Base-by-base conservation (phyloP, 495 filamentous ascomycete genomes). In the Astrocystis sublimbata region DNA sequence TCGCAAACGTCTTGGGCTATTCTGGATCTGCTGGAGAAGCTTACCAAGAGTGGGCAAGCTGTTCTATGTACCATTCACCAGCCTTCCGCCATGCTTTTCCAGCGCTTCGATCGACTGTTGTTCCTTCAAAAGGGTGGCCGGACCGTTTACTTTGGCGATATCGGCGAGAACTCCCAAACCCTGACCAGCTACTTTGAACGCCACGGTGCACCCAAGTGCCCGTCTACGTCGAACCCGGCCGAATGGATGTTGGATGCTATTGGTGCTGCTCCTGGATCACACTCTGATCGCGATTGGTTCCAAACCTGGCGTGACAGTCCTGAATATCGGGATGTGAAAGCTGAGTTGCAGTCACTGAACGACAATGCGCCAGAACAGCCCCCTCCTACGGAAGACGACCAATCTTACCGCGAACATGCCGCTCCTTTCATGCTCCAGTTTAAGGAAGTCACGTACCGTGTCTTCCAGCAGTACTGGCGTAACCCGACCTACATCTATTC, bases 231-330 rank as follows among this genome's bases (percentile, higher is more conserved):
- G n/a, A 97, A 90, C 75, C 92, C 92, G 28, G 93, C 93, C 19
- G 93, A 98, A 76, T 96, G 91, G 90, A 97, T 98, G 91, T 80
- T 98, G 36, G 92, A 96, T 69, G 88, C 92, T 50, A 96, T 93
- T 68, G 93, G 93, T 62, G 92, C 92, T 26, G 92, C 93, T 1
- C 92, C 93, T n/a, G 92, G 91, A 24, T 87, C 85, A 19, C 71
- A 81, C 58, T 87, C 86, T 19, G 83, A 90, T 35, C 84, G 89
- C 58, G 91, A 98, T 72, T 98, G 93, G 93, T 83, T 85, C 68
- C 72, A 88, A 52, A 79, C 87, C 13, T 98, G 93, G 93, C 86
- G 86, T 30, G 81, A 89, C 10, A 90, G 86, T 65, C 75, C 84
- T 26, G 93, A 97, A 75, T 87, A 87, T 68, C 68, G 76, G 41